These are phyloP conservation scores for Salix koriyanagi DNA, from an alignment of 345 rosid genomes.

Conservation along the genomic window DNA sequence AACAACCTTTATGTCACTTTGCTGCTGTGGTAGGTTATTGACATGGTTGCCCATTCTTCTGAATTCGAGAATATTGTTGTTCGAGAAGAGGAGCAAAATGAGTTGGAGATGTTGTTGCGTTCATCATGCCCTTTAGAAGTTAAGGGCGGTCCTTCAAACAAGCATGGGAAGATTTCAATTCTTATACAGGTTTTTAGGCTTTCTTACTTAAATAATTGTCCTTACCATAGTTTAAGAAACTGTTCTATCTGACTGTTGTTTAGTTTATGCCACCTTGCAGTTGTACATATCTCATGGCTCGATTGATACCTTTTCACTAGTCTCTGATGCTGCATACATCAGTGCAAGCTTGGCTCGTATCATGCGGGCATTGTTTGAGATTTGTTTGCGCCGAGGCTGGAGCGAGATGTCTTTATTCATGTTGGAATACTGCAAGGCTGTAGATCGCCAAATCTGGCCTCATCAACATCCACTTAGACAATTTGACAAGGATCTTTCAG, in stretches of 20 bases:
- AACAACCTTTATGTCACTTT: constrained; percentile 10
- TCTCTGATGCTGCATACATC: constrained; percentile 94
- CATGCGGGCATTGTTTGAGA: constrained; percentile 92
- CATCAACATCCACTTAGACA: constrained; percentile 94
- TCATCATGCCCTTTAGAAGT: constrained; percentile 83
- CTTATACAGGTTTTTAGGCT: constrained; percentile 72
- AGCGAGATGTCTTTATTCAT: constrained; percentile 82
- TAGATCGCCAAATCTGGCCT: constrained; percentile 96
- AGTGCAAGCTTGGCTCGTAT: constrained; percentile 99
- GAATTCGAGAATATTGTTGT: constrained; percentile 96
- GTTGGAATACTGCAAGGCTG: constrained; percentile 98
- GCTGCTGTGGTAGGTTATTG: constrained; percentile 54
- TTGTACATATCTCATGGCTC: constrained; percentile 91
- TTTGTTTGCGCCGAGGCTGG: constrained; percentile 92
- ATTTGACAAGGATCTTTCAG: constrained; percentile 76
- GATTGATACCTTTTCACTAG: constrained; percentile 82
- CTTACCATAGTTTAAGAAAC: constrained; percentile 12
- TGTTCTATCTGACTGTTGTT: constrained; percentile 17
- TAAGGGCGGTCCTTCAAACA: constrained; percentile 86
- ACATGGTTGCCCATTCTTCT: constrained; percentile 96
- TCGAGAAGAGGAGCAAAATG: constrained; percentile 96
- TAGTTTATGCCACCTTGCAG: constrained; percentile 46
- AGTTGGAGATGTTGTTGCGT: constrained; percentile 74
- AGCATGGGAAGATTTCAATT: constrained; percentile 93
- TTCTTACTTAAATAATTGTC: constrained; percentile 12